Evolutionary conservation across 2,329 filamentous ascomycete species (phyloP), one percentile per base, ranked within the genome.

Genomic region (Penicillium freii): DNA sequence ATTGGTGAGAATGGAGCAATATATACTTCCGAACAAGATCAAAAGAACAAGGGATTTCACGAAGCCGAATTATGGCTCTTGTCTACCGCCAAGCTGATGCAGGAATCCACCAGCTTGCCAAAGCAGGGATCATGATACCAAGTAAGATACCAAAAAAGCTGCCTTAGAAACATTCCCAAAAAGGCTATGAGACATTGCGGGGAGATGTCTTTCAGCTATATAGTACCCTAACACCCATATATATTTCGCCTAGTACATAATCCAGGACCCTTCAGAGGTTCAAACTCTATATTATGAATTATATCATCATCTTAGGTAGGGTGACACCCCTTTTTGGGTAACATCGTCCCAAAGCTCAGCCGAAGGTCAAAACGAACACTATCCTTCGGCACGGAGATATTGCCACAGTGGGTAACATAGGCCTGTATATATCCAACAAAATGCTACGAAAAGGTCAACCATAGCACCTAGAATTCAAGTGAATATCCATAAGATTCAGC

Each of bases 11-110:
- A 17, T 34, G 11, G n/a, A 13, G 42, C 9, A 15, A 38, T 27
- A 53, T 29, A 31, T 33, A 34, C 36, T 64, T 23, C 61, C 56
- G 6, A 74, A 76, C n/a, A 78, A 62, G 48, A 72, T 71, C 31
- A 75, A n/a, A 77, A 65, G 45, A 68, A 67, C 11, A 4, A 42
- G 13, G 21, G 15, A 23, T 23, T 23, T 17, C 21, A 23, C 5
- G 11, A 5, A 13, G 19, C 19, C 5, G 1, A 42, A n/a, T 15
- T 23, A 15, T 39, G 56, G 31, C 62, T 60, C 40, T 40, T 58
- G 36, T 56, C 58, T 38, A 67, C 36, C n/a, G 56, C 56, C 9
- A 64, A 66, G 13, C 58, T 60, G 23, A 66, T 59, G 5, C 57
- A 45, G 40, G 54, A 57, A 36, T 65, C 66, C n/a, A 63, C 40